These are phyloP conservation scores for Rhododendron henanense DNA, from an alignment of 148 eudicot species.

Conservation along the genomic window DNA sequence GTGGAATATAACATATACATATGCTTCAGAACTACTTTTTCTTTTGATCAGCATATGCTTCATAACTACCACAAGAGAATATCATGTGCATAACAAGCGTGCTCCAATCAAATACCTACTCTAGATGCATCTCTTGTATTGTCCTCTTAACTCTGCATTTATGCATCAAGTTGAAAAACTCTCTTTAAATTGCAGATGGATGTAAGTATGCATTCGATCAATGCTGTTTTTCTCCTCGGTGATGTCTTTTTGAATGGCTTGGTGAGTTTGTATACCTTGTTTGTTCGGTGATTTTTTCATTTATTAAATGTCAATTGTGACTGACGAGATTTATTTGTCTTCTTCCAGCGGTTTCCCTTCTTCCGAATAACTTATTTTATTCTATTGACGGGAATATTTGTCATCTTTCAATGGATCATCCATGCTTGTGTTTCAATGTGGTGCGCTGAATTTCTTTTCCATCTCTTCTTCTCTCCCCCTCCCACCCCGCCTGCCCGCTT, in stretches of 20 bases:
- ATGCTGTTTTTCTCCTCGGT: slow-evolving; percentile 43
- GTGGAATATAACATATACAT: background rate
- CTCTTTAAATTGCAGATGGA: slow-evolving; percentile 23
- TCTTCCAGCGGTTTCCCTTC: slow-evolving; percentile 63
- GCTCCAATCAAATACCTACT: background rate
- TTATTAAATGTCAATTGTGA: background rate
- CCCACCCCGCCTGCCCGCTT: background rate
- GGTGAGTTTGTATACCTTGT: slow-evolving; percentile 23
- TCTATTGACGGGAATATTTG: slow-evolving; percentile 56
- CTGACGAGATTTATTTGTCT: slow-evolving; percentile 1
- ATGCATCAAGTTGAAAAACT: slow-evolving; percentile 2
- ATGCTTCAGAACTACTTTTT: background rate
- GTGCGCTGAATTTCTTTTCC: slow-evolving; percentile 29
- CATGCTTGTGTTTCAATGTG: slow-evolving; percentile 56
- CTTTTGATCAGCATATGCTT: background rate
- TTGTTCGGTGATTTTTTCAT: background rate
- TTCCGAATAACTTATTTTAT: slow-evolving; percentile 75
- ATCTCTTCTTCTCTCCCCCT: background rate
- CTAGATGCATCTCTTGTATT: background rate
- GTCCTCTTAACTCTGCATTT: background rate
- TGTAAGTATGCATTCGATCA: slow-evolving; percentile 39
- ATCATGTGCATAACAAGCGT: background rate
- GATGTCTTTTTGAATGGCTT: slow-evolving; percentile 33
- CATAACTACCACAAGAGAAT: background rate
- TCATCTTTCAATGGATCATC: slow-evolving; percentile 79